Percentiles rank a stretch among this genome's conserved stretches.
These are phyloP conservation scores for Citrus medica DNA, from an alignment of 345 rosid genomes.

Conservation along the genomic window DNA sequence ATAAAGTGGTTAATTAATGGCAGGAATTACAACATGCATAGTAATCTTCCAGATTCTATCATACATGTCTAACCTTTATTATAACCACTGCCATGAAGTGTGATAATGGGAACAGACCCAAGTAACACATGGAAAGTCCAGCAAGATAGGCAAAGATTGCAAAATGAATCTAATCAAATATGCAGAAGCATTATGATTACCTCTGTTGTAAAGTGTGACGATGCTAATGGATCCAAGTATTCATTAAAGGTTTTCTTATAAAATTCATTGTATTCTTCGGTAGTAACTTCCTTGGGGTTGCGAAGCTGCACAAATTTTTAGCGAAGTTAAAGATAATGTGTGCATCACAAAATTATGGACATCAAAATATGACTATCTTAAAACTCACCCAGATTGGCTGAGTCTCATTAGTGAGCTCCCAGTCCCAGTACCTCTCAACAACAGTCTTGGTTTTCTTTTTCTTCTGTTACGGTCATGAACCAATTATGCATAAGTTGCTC, in stretches of 20 bases:
- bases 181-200: slow-evolving; percentile 23
- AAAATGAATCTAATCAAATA: not conserved
- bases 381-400: slow-evolving; percentile 91
- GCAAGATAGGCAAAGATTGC: not conserved
- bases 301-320: slow-evolving; percentile 61
- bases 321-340: slow-evolving; percentile 5
- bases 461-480: slow-evolving; percentile 37
- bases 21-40: not conserved
- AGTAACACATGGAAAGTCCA: slow-evolving; percentile 20
- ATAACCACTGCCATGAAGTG: slow-evolving; percentile 90
- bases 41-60: not conserved
- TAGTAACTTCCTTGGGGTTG: slow-evolving; percentile 81
- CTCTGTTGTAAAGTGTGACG: slow-evolving; percentile 98
- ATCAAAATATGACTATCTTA: slow-evolving; percentile 5
- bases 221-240: slow-evolving; percentile 90
- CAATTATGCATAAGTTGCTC: slow-evolving; percentile 1
- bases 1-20: not conserved
- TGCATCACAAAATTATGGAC: not conserved
- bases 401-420: slow-evolving; percentile 94
- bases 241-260: slow-evolving; percentile 86
- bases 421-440: slow-evolving; percentile 96
- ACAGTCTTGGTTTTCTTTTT: slow-evolving; percentile 94
- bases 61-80: not conserved
- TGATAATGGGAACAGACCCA: slow-evolving; percentile 86
- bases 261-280: slow-evolving; percentile 90